Percentiles rank a stretch among this genome's conserved stretches.
phyloP scores from a whole-genome alignment of 306 rosid genomes.

The Mimosa pudica region DNA sequence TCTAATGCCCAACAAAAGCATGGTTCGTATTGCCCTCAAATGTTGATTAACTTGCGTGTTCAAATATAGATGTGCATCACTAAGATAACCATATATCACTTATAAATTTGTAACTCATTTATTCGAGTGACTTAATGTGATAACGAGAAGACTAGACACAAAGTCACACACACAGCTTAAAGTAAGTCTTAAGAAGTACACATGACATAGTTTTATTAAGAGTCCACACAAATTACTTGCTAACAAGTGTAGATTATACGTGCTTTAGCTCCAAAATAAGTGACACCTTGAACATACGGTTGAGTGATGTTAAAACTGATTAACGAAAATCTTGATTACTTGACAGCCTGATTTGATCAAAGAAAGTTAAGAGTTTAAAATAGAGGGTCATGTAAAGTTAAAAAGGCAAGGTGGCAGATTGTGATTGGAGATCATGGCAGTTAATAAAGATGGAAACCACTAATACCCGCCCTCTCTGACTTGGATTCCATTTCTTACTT shows the following conservation, averaged over 20 bases:
- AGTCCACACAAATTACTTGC: not conserved
- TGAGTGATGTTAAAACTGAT: not conserved
- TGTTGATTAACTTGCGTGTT: too few relatives aligned
- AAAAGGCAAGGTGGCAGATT: slow-evolving; percentile 17
- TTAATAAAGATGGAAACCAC: slow-evolving; percentile 28
- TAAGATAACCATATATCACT: not conserved
- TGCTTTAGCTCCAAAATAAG: not conserved
- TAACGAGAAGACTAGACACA: not conserved
- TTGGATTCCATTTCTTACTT: slow-evolving; percentile 43
- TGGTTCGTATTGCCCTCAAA: too few relatives aligned
- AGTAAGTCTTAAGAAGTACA: too few relatives aligned
- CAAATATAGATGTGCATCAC: not conserved
- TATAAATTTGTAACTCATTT: not conserved
- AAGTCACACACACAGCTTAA: too few relatives aligned
- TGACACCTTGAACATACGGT: not conserved
- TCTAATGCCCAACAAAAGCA: too few relatives aligned
- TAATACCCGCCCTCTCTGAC: slow-evolving; percentile 16
- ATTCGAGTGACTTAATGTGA: too few relatives aligned
- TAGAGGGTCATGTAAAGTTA: not conserved
- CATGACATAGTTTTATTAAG: too few relatives aligned
- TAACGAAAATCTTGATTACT: not conserved
- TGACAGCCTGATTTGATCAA: not conserved
- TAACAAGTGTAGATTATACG: not conserved
- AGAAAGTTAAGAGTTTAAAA: not conserved
- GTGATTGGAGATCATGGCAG: slow-evolving; percentile 32